Base-by-base conservation (phyloP, 352 stramenopile species). In the Phytophthora ohioensis region DNA sequence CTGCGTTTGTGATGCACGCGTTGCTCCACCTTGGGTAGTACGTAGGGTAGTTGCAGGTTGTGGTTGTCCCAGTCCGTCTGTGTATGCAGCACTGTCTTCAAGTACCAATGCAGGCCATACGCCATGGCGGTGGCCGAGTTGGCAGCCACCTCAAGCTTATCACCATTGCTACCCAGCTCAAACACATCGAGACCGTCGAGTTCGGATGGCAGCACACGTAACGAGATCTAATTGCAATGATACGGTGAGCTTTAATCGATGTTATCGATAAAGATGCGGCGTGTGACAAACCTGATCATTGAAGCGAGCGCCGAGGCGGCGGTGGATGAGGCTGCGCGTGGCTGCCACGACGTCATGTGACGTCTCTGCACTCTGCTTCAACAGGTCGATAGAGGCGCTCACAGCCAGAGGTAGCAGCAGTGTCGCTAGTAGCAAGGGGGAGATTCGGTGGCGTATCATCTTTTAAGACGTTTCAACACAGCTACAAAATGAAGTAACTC, bases 21-120 rank as follows among this genome's bases (percentile, higher is more conserved):
- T 9, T 64, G 47, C 2, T 79, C 55, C 4, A 89, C 75, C 8
- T 64, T 78, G 2, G 84, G 84, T n/a, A 94, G 75, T 12, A 76
- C 66, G 6, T 72, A 49, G 1, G 87, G 85, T 0, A 94, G 65
- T n/a, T 84, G 77, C 31, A 92, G 75, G 57, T 77, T 75, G 70
- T 94, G 85, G 65, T 91, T 84, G 75, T 93, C 80, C 87, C 87
- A 94, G 70, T 94, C 87, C 2, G 84, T 94, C 59, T 94, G 87
- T 36, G 87, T 93, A 55, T 85, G 83, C 55, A 94, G 59, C 10
- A 81, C 67, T 5, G 64, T 81, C 73, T 94, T 94, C 30, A 94
- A 71, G 61, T 93, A 94, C 85, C 83, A 91, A 52, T 94, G 85
- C 30, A 94, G 64, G 11, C 75, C 84, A 61, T 90, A 94, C 30